These are phyloP conservation scores for Neonectria ditissima DNA, from an alignment of 2,329 filamentous ascomycete species.

Conservation along the genomic window DNA sequence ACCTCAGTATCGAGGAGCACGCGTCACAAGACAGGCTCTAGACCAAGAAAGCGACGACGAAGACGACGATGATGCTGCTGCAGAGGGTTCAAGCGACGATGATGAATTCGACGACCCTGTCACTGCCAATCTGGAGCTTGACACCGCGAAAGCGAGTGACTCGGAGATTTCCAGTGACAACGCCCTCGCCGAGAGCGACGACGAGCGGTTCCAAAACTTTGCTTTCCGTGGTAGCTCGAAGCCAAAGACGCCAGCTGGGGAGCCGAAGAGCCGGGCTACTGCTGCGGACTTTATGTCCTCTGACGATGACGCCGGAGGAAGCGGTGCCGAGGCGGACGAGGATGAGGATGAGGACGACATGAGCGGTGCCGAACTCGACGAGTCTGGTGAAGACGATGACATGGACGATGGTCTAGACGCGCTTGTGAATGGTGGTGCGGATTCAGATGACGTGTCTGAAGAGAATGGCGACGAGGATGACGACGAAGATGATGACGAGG, in stretches of 20 bases:
- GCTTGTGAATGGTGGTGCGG: slow-evolving; percentile 47
- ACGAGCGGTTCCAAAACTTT: slow-evolving; percentile 83
- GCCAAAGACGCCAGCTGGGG: slow-evolving; percentile 53
- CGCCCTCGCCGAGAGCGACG: slow-evolving; percentile 86
- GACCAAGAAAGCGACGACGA: slow-evolving; percentile 67
- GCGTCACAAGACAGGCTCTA: slow-evolving; percentile 77
- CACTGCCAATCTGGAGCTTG: slow-evolving; percentile 63
- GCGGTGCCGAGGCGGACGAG: slow-evolving; percentile 48
- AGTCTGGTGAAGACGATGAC: slow-evolving; percentile 53
- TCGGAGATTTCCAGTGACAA: slow-evolving; percentile 74
- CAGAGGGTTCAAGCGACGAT: slow-evolving; percentile 59
- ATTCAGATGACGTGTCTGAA: slow-evolving; percentile 51
- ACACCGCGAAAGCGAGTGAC: slow-evolving; percentile 62
- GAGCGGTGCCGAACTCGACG: slow-evolving; percentile 52
- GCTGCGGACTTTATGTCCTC: slow-evolving; percentile 70
- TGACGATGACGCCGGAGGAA: slow-evolving; percentile 48
- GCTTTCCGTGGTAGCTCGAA: slow-evolving; percentile 71
- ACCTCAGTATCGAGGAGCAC: slow-evolving; percentile 82
- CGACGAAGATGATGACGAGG: slow-evolving; percentile 50
- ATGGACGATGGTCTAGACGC: slow-evolving; percentile 53
- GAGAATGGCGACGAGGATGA: slow-evolving; percentile 52
- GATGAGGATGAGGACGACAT: slow-evolving; percentile 49
- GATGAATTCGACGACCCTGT: slow-evolving; percentile 69
- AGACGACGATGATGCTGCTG: slow-evolving; percentile 57
- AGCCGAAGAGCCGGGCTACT: slow-evolving; percentile 57